Percentiles rank a stretch among this genome's conserved stretches.
Conservation (phyloP, 1,284 basidiomycete genomes). For the Cryptococcus wingfieldii region DNA sequence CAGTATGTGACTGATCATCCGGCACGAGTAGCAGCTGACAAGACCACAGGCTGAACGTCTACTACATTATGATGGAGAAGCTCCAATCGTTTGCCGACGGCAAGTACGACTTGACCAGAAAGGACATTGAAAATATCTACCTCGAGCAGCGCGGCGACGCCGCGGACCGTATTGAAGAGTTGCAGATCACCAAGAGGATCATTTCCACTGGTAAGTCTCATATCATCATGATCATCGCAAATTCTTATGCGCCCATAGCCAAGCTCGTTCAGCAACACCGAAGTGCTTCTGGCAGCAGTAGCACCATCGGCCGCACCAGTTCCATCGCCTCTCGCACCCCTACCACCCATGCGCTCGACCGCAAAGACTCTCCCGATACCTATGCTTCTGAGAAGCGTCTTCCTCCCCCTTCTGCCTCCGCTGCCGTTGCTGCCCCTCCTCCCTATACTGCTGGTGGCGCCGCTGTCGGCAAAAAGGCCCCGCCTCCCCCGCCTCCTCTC, state of each 20-base stretch:
- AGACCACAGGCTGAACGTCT: conserved; percentile 72
- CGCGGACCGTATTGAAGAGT: conserved; percentile 66
- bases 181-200: conserved; percentile 74
- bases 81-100: conserved; percentile 79
- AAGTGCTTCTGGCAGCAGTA: conserved; percentile 24
- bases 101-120: conserved; percentile 70
- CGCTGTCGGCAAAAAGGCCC: conserved; percentile 62
- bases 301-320: conserved; percentile 35
- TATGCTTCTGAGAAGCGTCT: conserved; percentile 8
- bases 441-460: conserved; percentile 50
- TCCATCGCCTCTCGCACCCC: conserved; percentile 49
- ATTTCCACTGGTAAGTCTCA: conserved; percentile 68
- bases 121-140: conserved; percentile 74
- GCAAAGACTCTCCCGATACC: conserved; percentile 48
- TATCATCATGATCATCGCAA: neutral
- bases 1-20: conserved; percentile 62
- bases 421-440: conserved; percentile 57
- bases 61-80: conserved; percentile 89
- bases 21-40: conserved; percentile 10
- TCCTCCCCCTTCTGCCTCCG: conserved; percentile 24
- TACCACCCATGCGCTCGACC: conserved; percentile 31
- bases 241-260: conserved; percentile 18
- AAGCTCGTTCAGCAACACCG: conserved; percentile 40
- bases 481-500: conserved; percentile 78
- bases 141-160: conserved; percentile 74